These are phyloP conservation scores for Agroathelia rolfsii DNA, from an alignment of 1,284 basidiomycete species.

Conservation along the genomic window DNA sequence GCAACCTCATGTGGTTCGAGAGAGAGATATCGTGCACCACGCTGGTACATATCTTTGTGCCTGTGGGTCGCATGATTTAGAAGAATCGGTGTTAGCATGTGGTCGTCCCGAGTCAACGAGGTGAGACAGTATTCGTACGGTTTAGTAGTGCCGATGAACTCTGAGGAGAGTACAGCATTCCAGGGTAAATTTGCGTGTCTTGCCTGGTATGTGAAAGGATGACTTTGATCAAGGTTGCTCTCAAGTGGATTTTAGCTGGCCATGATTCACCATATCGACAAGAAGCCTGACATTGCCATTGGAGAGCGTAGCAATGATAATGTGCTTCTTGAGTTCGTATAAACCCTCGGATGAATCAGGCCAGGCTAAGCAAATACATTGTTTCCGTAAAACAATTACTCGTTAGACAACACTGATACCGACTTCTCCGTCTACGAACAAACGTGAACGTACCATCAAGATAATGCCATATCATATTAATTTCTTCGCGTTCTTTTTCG, in stretches of 20 bases:
- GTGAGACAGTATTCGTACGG: conserved; percentile 29
- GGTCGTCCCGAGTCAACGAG: neutral
- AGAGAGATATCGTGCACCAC: conserved; percentile 39
- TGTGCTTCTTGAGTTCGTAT: conserved; percentile 36
- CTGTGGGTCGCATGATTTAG: conserved; percentile 27
- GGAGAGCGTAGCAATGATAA: conserved; percentile 43
- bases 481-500: conserved; percentile 28
- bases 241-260: no score
- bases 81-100: neutral
- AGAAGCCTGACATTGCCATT: conserved; percentile 55
- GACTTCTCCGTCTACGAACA: neutral
- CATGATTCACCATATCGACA: conserved; percentile 42
- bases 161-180: conserved; percentile 51
- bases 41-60: conserved; percentile 40
- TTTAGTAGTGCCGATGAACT: conserved; percentile 52
- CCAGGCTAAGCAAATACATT: conserved; percentile 33
- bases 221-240: neutral
- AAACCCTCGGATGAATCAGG: conserved; percentile 42
- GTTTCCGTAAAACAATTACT: neutral
- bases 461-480: conserved; percentile 47
- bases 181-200: conserved; percentile 50
- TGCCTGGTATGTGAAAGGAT: conserved; percentile 27
- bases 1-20: conserved; percentile 40
- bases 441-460: conserved; percentile 30
- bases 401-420: neutral